phyloP scores from a whole-genome alignment of 306 rosid species.

The Malus fusca region DNA sequence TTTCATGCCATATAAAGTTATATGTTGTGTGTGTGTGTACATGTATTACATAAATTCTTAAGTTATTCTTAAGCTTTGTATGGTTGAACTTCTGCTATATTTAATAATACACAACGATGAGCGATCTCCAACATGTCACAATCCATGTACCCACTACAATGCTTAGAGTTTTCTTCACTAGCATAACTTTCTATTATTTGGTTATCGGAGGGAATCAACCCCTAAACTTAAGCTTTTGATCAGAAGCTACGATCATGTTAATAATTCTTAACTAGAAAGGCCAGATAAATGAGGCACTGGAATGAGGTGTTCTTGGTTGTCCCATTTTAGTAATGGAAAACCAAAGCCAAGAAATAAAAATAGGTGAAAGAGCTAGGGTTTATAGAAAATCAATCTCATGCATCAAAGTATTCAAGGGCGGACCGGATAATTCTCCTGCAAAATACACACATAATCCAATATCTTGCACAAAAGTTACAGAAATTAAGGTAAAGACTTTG shows the following conservation, averaged over 20 bases:
- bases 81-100: neutral
- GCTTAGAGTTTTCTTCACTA: no score
- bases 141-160: neutral
- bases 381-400: neutral
- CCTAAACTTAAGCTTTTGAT: no score
- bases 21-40: no score
- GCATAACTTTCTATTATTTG: no score
- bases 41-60: neutral
- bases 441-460: neutral
- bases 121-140: no score
- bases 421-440: constrained; percentile 30
- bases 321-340: neutral
- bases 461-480: neutral
- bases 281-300: neutral
- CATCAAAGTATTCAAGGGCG: constrained; percentile 17
- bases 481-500: constrained; percentile 28
- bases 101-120: neutral
- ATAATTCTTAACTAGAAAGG: neutral
- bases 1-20: no score
- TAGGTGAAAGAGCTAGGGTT: neutral
- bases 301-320: neutral
- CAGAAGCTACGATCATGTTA: no score
- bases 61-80: neutral
- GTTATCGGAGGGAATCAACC: no score
- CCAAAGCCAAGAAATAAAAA: neutral